These are phyloP conservation scores for Lactifluus echinatus DNA, from an alignment of 768 basidiomycete species.

Conservation along the genomic window DNA sequence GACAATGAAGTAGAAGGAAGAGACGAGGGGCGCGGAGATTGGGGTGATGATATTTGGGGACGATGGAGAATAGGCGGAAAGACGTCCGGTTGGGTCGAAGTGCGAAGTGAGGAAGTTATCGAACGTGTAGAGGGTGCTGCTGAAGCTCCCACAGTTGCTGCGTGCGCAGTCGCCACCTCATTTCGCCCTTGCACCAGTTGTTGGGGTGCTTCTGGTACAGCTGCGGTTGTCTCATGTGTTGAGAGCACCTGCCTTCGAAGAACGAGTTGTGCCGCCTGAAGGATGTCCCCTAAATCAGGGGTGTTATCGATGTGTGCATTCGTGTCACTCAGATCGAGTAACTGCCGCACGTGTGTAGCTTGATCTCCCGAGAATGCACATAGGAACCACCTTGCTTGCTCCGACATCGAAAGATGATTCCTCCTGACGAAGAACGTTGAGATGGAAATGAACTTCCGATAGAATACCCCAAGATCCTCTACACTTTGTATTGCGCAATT, in stretches of 20 bases:
- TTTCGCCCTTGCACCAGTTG: not conserved
- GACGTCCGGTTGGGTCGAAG: too few species aligned
- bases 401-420: not conserved
- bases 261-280: not conserved
- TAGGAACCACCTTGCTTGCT: not conserved
- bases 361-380: not conserved
- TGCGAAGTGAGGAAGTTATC: slow-evolving; percentile 28
- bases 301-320: not conserved
- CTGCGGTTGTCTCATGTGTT: not conserved
- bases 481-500: not conserved
- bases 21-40: too few species aligned
- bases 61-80: too few species aligned
- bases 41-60: too few species aligned
- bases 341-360: not conserved
- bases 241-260: not conserved
- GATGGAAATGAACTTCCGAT: not conserved
- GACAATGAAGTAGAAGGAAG: too few species aligned
- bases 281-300: not conserved
- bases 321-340: not conserved
- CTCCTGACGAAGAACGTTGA: not conserved
- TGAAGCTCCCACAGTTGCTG: not conserved
- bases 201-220: not conserved
- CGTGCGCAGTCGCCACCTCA: not conserved
- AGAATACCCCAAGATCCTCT: not conserved
- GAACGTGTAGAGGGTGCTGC: not conserved